Percentiles rank a stretch among this genome's conserved stretches.
These are phyloP conservation scores for Ogataea pilisensis DNA, from an alignment of 805 yeast genomes.

Conservation along the genomic window DNA sequence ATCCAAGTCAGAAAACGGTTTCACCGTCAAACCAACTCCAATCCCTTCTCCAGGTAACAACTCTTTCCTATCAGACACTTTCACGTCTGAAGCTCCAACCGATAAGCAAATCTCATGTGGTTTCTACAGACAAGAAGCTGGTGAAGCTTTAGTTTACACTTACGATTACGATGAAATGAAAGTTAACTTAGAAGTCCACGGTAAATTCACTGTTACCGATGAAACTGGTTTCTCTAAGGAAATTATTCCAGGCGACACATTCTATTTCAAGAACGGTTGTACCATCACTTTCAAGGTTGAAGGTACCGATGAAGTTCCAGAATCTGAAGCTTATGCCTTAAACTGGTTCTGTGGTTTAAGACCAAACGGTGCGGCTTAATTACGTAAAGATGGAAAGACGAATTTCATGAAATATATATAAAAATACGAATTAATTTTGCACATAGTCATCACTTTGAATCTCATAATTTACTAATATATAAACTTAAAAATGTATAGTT, in stretches of 20 bases:
- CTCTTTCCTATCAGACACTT: slow-evolving; percentile 64
- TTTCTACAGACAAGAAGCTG: slow-evolving; percentile 64
- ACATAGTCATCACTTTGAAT: not conserved
- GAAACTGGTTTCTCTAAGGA: slow-evolving; percentile 57
- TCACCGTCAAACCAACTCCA: slow-evolving; percentile 50
- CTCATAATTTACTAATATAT: too few relatives aligned
- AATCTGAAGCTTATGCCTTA: slow-evolving; percentile 50
- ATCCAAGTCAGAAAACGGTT: slow-evolving; percentile 47
- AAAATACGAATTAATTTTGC: not conserved
- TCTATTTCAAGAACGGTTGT: slow-evolving; percentile 64
- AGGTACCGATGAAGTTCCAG: slow-evolving; percentile 32
- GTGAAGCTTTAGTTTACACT: slow-evolving; percentile 63
- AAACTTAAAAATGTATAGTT: too few relatives aligned
- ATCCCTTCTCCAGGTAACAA: slow-evolving; percentile 65
- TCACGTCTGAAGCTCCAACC: slow-evolving; percentile 55
- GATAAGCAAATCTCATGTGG: slow-evolving; percentile 63
- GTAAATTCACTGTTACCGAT: slow-evolving; percentile 58
- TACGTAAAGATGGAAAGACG: too few relatives aligned
- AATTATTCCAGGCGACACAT: slow-evolving; percentile 62
- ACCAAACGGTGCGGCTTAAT: slow-evolving; percentile 38
- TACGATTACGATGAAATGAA: slow-evolving; percentile 69
- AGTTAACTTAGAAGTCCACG: slow-evolving; percentile 62
- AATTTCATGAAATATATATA: too few relatives aligned
- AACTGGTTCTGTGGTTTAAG: slow-evolving; percentile 61
- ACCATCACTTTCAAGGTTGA: slow-evolving; percentile 57